A percentile compares a stretch with the other conserved stretches of the same genome.
These are phyloP conservation scores for Plenodomus biglobosus DNA, from an alignment of 2,329 filamentous ascomycete genomes.

Conservation along the genomic window DNA sequence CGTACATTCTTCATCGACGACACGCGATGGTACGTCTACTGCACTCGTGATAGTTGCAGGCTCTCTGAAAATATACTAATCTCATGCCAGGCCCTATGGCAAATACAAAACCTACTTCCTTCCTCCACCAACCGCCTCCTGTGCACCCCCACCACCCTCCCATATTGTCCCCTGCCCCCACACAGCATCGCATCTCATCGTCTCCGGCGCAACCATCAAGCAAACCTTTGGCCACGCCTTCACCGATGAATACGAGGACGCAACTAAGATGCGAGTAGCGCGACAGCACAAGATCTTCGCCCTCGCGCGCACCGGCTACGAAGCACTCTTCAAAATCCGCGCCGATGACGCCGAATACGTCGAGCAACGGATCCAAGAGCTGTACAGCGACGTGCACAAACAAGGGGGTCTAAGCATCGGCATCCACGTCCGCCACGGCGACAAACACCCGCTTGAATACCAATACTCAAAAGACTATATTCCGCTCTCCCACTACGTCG, in stretches of 20 bases:
- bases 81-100: slow-evolving; percentile 65
- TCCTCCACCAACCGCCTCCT: slow-evolving; percentile 64
- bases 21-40: slow-evolving; percentile 62
- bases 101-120: slow-evolving; percentile 72
- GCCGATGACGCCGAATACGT: slow-evolving; percentile 68
- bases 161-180: slow-evolving; percentile 80
- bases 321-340: slow-evolving; percentile 71
- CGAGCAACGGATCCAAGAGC: slow-evolving; percentile 57
- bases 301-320: slow-evolving; percentile 69
- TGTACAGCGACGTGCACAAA: slow-evolving; percentile 53
- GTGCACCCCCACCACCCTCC: slow-evolving; percentile 70
- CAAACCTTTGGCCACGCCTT: slow-evolving; percentile 66
- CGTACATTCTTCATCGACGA: slow-evolving; percentile 84
- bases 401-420: slow-evolving; percentile 63
- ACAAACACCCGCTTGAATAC: slow-evolving; percentile 73
- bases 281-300: slow-evolving; percentile 65
- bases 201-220: slow-evolving; percentile 67
- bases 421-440: slow-evolving; percentile 78
- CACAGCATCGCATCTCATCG: slow-evolving; percentile 71
- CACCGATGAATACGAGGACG: slow-evolving; percentile 55
- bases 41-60: too few relatives aligned
- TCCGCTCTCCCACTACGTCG: slow-evolving; percentile 68
- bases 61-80: slow-evolving; percentile 15
- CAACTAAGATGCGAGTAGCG: slow-evolving; percentile 53
- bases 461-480: slow-evolving; percentile 79